Evolutionary conservation across 257 asterid genomes (phyloP).

Genomic region (Scutellaria minor): DNA sequence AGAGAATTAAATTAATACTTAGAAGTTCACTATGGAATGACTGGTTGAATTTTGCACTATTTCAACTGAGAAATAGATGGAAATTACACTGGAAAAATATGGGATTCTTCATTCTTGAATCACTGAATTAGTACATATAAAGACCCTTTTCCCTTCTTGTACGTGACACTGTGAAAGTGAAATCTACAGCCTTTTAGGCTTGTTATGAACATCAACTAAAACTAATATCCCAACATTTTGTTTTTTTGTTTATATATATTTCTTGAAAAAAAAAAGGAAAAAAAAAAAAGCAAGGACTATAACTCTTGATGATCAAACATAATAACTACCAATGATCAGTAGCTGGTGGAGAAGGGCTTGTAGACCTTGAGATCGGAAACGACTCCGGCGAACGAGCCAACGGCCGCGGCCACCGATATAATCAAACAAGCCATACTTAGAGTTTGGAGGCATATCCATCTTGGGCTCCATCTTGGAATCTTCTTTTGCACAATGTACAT

Average conservation of each 20-base stretch:
- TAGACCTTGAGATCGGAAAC: constrained; percentile 66
- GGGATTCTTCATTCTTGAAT: constrained; percentile 36
- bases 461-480: constrained; percentile 73
- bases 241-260: background rate
- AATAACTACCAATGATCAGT: constrained; percentile 1
- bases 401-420: constrained; percentile 67
- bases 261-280: background rate
- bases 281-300: background rate
- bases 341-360: constrained; percentile 60
- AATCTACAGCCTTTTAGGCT: constrained; percentile 31
- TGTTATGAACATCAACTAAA: constrained; percentile 40
- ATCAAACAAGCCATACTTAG: constrained; percentile 65
- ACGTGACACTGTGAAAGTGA: background rate
- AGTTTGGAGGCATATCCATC: constrained; percentile 63
- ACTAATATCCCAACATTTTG: constrained; percentile 19
- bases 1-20: background rate
- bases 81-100: constrained; percentile 34
- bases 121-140: constrained; percentile 38
- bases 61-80: constrained; percentile 40
- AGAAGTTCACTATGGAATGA: constrained; percentile 8
- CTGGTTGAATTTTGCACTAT: constrained; percentile 31
- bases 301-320: constrained; percentile 10
- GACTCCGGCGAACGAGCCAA: constrained; percentile 80
- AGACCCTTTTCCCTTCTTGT: constrained; percentile 29
- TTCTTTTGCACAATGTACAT: constrained; percentile 74